Base-by-base conservation (phyloP, 2,329 filamentous ascomycete species). In the Penicillium sp. region DNA sequence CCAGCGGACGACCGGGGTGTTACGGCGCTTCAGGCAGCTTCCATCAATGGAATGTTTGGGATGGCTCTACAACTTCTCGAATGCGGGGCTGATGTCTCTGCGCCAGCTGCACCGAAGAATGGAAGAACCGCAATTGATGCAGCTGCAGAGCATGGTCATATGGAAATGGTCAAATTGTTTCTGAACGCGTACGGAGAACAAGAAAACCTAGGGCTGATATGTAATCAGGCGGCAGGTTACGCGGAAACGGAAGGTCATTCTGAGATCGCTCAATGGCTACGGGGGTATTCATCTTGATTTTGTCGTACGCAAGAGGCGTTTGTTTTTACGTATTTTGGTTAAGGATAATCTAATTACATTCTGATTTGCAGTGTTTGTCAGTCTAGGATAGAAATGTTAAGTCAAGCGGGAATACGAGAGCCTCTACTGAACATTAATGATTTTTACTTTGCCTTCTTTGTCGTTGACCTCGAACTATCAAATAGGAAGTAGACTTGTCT, bases 161-260 rank as follows among this genome's bases (percentile, higher is more conserved):
- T 64, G 8, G 61, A 69, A 33, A 63, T 67, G 56, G 28, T 68
- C 13, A 57, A 68, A 28, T 41, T 68, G 11, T 55, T 69, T 11
- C 47, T 68, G 5, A 35, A n/a, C 13, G 33, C 33, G 13, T 35
- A 35, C 16, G 33, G 33, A 35, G 33, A 35, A 11, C 33, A 35
- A 13, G 33, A 35, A 13, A 10, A 35, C n/a, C 33, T 35, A 10
- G 13, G 33, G 33, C 13, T 13, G 13, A 13, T 35, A 35, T 35
- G 33, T 35, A 14, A n/a, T 13, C 13, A 35, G 4, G 33, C 33
- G n/a, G 61, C 62, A 44, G 51, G 7, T 42, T 43, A 43, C 18
- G 40, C 42, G 36, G 46, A 45, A 42, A 41, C 36, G 1, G 46
- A 53, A 10, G 33, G 25, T 49, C 20, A 38, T 38, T 2, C 1